phyloP scores from a whole-genome alignment of 2,329 filamentous ascomycete species.

The Botrytis tulipae region DNA sequence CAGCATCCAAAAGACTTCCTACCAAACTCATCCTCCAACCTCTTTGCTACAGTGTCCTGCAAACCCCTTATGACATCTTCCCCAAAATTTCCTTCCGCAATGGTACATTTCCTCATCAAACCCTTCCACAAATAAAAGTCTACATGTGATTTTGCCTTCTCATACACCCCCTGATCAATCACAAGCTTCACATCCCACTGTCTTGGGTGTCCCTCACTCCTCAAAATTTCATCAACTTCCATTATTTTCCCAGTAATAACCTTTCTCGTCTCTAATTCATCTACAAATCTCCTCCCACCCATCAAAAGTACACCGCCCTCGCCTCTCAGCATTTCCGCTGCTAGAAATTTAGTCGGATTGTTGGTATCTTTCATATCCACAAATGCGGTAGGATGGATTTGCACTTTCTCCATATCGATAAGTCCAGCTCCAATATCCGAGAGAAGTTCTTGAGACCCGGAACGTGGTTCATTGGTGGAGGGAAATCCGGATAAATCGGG shows the following conservation, averaged over 20 bases:
- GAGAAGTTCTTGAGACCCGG: slow-evolving; percentile 51
- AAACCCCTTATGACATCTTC: slow-evolving; percentile 45
- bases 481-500: slow-evolving; percentile 59
- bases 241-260: slow-evolving; percentile 55
- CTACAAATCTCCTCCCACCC: slow-evolving; percentile 54
- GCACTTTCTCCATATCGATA: slow-evolving; percentile 51
- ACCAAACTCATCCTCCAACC: slow-evolving; percentile 46
- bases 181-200: slow-evolving; percentile 61
- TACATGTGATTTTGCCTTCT: slow-evolving; percentile 53
- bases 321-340: slow-evolving; percentile 60
- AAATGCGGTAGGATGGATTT: slow-evolving; percentile 65
- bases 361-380: slow-evolving; percentile 50
- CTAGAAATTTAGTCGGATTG: slow-evolving; percentile 58
- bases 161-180: slow-evolving; percentile 57
- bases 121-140: slow-evolving; percentile 65
- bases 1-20: slow-evolving; percentile 55
- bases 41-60: slow-evolving; percentile 44
- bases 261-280: slow-evolving; percentile 61
- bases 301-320: slow-evolving; percentile 59
- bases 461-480: slow-evolving; percentile 60
- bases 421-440: slow-evolving; percentile 43
- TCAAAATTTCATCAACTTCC: slow-evolving; percentile 31
- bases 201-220: slow-evolving; percentile 37
- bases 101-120: slow-evolving; percentile 54
- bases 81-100: slow-evolving; percentile 46